phyloP scores from a whole-genome alignment of 768 basidiomycete genomes.

The Neoboletus subvelutipes region DNA sequence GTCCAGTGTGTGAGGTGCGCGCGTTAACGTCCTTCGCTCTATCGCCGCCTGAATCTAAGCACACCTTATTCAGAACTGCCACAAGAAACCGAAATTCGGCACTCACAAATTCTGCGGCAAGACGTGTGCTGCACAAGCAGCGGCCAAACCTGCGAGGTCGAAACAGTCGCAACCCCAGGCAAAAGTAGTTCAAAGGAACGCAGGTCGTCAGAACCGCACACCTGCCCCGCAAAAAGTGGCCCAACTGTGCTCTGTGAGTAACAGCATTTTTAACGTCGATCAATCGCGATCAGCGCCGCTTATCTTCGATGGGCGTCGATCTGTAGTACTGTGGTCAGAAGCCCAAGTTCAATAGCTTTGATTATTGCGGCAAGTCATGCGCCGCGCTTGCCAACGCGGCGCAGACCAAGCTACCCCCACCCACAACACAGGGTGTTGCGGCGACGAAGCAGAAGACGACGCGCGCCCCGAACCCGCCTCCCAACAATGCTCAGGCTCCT shows the following conservation, averaged over 20 bases:
- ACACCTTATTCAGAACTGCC: constrained; percentile 46
- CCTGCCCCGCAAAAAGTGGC: constrained; percentile 18
- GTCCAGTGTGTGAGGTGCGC: constrained; percentile 34
- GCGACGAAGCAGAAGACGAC: constrained; percentile 22
- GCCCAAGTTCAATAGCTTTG: constrained; percentile 57
- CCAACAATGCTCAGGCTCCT: constrained; percentile 3
- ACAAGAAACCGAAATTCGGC: constrained; percentile 51
- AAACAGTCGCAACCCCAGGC: constrained; percentile 17
- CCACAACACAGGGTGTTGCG: constrained; percentile 11
- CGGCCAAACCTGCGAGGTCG: constrained; percentile 9
- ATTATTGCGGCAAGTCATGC: constrained; percentile 67
- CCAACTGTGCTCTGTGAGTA: constrained; percentile 31
- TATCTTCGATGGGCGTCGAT: constrained; percentile 27
- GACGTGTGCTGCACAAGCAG: constrained; percentile 49
- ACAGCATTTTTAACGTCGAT: constrained; percentile 19
- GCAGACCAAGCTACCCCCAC: constrained; percentile 17
- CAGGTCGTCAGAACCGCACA: constrained; percentile 12
- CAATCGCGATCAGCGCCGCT: constrained; percentile 27
- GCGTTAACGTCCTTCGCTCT: constrained; percentile 5
- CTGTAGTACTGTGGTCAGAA: constrained; percentile 52
- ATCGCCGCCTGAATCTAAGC: constrained; percentile 7
- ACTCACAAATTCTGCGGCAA: constrained; percentile 58
- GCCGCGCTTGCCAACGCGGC: constrained; percentile 45
- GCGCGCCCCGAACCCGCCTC: constrained; percentile 9
- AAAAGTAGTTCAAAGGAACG: constrained; percentile 13